Conservation (phyloP, 257 asterid species). For the Solanum piurae region DNA sequence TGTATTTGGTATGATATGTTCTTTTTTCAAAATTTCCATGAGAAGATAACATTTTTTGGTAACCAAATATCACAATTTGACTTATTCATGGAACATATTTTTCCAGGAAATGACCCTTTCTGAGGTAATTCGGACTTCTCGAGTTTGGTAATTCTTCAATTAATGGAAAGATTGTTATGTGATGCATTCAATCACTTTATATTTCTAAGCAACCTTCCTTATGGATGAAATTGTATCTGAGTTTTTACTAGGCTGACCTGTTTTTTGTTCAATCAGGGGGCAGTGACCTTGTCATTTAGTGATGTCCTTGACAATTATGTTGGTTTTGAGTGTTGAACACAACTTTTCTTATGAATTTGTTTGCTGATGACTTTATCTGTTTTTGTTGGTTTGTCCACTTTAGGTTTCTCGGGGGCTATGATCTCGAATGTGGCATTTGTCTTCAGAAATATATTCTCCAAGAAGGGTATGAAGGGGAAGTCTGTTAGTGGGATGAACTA, state of each 20-base stretch:
- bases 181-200: not conserved
- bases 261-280: conserved; percentile 12
- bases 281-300: not conserved
- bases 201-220: not conserved
- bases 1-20: not conserved
- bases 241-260: not conserved
- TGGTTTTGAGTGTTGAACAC: not conserved
- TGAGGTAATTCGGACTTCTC: not conserved
- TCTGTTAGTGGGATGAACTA: conserved; percentile 97
- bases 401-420: conserved; percentile 99
- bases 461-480: conserved; percentile 97
- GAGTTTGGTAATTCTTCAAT: not conserved
- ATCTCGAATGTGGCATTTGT: conserved; percentile 95
- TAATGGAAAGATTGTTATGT: not conserved
- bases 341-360: conserved; percentile 1
- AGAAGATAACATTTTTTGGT: not conserved
- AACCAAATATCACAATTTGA: not conserved
- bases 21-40: not conserved
- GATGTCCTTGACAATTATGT: not conserved
- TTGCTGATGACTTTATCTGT: conserved; percentile 14
- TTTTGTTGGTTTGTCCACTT: conserved; percentile 37
- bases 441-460: conserved; percentile 89
- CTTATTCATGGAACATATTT: not conserved
- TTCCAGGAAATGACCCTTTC: not conserved
- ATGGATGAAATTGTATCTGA: not conserved